phyloP scores from a whole-genome alignment of 306 rosid species.

The Lathyrus sativus region DNA sequence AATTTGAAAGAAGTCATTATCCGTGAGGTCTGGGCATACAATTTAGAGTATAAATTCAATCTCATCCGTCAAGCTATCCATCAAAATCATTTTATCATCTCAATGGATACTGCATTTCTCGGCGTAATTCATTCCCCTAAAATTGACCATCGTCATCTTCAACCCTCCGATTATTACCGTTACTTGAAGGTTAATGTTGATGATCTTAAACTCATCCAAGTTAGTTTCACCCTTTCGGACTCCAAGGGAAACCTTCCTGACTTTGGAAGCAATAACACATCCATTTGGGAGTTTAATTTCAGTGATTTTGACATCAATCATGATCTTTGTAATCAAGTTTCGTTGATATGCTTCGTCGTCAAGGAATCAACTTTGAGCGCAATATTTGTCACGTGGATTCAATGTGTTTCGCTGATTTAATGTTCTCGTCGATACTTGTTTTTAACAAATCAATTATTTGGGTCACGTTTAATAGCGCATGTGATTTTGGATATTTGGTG shows the following conservation, averaged over 20 bases:
- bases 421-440: background rate
- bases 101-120: background rate
- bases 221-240: slow-evolving; percentile 78
- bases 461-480: background rate
- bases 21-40: background rate
- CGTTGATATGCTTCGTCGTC: background rate
- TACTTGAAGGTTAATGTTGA: too few relatives aligned
- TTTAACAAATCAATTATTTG: background rate
- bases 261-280: background rate
- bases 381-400: background rate
- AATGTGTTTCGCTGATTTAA: background rate
- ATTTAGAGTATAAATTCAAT: background rate
- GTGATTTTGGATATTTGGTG: background rate
- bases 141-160: background rate
- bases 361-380: background rate
- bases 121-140: background rate
- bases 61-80: background rate
- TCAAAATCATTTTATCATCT: background rate
- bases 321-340: background rate
- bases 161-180: background rate
- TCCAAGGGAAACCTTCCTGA: slow-evolving; percentile 60
- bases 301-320: background rate
- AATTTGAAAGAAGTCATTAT: too few relatives aligned
- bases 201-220: slow-evolving; percentile 56
- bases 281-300: background rate